These are phyloP conservation scores for Cyberlindnera sargentensis DNA, from an alignment of 805 yeast species.

Conservation along the genomic window DNA sequence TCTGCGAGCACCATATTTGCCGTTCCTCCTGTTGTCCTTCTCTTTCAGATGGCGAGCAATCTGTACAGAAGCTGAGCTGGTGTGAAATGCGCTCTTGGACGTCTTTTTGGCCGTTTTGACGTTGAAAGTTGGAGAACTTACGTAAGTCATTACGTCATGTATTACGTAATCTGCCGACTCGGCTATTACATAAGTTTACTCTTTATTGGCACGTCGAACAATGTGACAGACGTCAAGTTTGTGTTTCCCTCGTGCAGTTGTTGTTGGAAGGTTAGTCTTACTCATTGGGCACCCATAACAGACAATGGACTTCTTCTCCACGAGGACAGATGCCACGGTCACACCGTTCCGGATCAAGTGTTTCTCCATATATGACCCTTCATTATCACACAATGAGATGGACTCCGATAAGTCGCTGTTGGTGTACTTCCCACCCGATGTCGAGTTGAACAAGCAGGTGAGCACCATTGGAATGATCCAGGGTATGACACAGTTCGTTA, in stretches of 20 bases:
- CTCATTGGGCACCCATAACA: too few species aligned
- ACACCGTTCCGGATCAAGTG: constrained; percentile 18
- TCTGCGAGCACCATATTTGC: constrained; percentile 67
- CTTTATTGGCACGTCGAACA: too few species aligned
- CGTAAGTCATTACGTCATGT: too few species aligned
- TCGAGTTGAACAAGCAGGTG: constrained; percentile 24
- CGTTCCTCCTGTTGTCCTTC: background rate
- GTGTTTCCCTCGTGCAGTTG: too few species aligned
- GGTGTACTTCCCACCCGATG: constrained; percentile 23
- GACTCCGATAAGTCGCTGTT: constrained; percentile 22
- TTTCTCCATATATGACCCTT: constrained; percentile 34
- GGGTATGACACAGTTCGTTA: constrained; percentile 23
- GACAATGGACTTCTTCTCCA: constrained; percentile 19
- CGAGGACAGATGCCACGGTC: constrained; percentile 8
- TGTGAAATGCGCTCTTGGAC: too few species aligned
- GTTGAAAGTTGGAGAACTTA: too few species aligned
- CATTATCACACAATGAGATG: constrained; percentile 24
- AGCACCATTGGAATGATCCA: constrained; percentile 36
- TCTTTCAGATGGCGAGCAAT: background rate
- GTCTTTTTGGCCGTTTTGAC: too few species aligned
- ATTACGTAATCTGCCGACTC: too few species aligned
- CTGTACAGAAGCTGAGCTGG: too few species aligned
- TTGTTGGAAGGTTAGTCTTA: background rate
- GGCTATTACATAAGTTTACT: too few species aligned
- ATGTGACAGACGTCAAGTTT: too few species aligned